These are phyloP conservation scores for Euclidium syriacum DNA, from an alignment of 345 rosid genomes.

Conservation along the genomic window DNA sequence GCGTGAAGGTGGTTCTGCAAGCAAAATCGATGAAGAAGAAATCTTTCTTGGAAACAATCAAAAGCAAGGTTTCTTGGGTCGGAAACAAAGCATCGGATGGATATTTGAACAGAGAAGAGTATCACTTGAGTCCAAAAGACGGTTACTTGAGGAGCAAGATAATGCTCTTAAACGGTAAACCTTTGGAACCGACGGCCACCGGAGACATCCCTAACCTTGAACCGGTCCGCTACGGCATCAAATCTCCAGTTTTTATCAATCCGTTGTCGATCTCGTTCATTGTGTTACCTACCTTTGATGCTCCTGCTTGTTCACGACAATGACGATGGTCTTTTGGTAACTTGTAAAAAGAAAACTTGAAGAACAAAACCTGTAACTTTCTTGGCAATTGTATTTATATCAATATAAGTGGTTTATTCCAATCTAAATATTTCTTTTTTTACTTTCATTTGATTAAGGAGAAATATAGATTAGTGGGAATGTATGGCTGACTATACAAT, in stretches of 20 bases:
- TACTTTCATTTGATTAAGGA: slow-evolving; percentile 12
- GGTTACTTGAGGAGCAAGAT: slow-evolving; percentile 61
- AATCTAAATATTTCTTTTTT: background rate
- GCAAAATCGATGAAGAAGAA: slow-evolving; percentile 26
- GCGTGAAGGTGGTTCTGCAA: slow-evolving; percentile 31
- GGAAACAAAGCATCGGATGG: slow-evolving; percentile 48
- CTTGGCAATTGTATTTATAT: background rate
- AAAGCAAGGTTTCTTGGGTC: slow-evolving; percentile 57
- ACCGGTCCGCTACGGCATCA: slow-evolving; percentile 39
- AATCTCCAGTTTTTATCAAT: slow-evolving; percentile 46
- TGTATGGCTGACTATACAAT: slow-evolving; percentile 28
- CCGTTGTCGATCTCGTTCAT: slow-evolving; percentile 70
- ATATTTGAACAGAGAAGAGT: slow-evolving; percentile 64
- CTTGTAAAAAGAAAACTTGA: background rate
- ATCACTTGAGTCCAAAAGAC: slow-evolving; percentile 71
- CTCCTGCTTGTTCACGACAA: slow-evolving; percentile 54
- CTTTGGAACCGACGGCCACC: slow-evolving; percentile 42
- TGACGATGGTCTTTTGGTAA: background rate
- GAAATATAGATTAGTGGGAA: slow-evolving; percentile 10
- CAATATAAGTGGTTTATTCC: background rate
- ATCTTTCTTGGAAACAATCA: slow-evolving; percentile 37
- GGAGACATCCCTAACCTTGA: slow-evolving; percentile 60
- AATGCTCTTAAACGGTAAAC: slow-evolving; percentile 72
- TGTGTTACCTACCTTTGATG: slow-evolving; percentile 70
- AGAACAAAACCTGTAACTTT: background rate